Conservation (phyloP, 495 filamentous ascomycete species). For the Ramalina intermedia region DNA sequence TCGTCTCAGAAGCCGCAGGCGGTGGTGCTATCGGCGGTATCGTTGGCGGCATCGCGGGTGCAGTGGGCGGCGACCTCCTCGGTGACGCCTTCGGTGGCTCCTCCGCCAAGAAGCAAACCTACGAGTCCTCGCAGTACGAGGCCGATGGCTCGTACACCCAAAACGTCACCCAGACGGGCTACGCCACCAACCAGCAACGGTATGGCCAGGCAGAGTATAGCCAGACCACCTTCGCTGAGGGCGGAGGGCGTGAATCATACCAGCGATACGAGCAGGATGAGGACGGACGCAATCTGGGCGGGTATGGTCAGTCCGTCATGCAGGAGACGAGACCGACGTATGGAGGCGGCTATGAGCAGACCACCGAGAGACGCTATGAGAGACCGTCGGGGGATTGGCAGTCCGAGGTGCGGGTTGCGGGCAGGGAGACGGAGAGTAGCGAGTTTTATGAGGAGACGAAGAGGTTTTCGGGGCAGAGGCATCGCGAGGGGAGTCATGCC, state of each 20-base stretch:
- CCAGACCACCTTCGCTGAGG: constrained; percentile 20
- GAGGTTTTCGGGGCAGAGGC: constrained; percentile 2
- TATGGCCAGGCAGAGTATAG: constrained; percentile 28
- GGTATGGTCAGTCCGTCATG: constrained; percentile 11
- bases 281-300: constrained; percentile 2
- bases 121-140: constrained; percentile 18
- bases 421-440: constrained; percentile 1
- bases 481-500: constrained; percentile 1
- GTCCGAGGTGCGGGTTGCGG: constrained; percentile 11
- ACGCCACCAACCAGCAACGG: constrained; percentile 10
- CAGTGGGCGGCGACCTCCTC: constrained; percentile 32
- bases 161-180: constrained; percentile 18
- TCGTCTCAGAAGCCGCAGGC: constrained; percentile 31
- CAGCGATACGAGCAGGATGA: constrained; percentile 23
- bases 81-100: constrained; percentile 17
- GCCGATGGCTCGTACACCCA: constrained; percentile 25
- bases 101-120: constrained; percentile 16
- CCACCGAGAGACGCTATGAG: constrained; percentile 12
- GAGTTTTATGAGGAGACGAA: constrained; percentile 5
- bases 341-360: constrained; percentile 14
- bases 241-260: constrained; percentile 24
- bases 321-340: constrained; percentile 9
- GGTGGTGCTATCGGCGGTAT: constrained; percentile 36
- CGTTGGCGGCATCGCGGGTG: constrained; percentile 35
- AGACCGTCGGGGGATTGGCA: constrained; percentile 10